Conservation (phyloP, 129 eudicot genomes). For the sunflower (Helianthus annuus) region HanXRQr2.0-SUNRISE NC_035435.2:168945836-168946335, state of each 20-base stretch:
- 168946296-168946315: slow-evolving; percentile 22
- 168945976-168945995: slow-evolving; percentile 5
- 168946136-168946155: slow-evolving; percentile 33
- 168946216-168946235: slow-evolving; percentile 27
- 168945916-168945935: slow-evolving; percentile 36
- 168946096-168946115: slow-evolving; percentile 17
- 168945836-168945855: slow-evolving; percentile 47
- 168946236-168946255: slow-evolving; percentile 22
- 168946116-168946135: slow-evolving; percentile 38
- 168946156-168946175: slow-evolving; percentile 10
- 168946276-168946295: slow-evolving; percentile 31
- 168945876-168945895: slow-evolving; percentile 74
- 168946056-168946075: slow-evolving; percentile 17
- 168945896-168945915: slow-evolving; percentile 39
- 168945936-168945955: slow-evolving; percentile 25
- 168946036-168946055: slow-evolving; percentile 22
- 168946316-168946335: slow-evolving; percentile 16
- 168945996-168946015: background rate
- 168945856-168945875: slow-evolving; percentile 82
- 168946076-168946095: slow-evolving; percentile 23
- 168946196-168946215: slow-evolving; percentile 1
- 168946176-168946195: slow-evolving; percentile 25
- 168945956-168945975: slow-evolving; percentile 6
- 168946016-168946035: background rate
- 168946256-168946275: slow-evolving; percentile 2